Evolutionary conservation across 176 grass and related monocot species (phyloP), one percentile per base, ranked within the genome.

Genomic region (Echinochloa phyllopogon): DNA sequence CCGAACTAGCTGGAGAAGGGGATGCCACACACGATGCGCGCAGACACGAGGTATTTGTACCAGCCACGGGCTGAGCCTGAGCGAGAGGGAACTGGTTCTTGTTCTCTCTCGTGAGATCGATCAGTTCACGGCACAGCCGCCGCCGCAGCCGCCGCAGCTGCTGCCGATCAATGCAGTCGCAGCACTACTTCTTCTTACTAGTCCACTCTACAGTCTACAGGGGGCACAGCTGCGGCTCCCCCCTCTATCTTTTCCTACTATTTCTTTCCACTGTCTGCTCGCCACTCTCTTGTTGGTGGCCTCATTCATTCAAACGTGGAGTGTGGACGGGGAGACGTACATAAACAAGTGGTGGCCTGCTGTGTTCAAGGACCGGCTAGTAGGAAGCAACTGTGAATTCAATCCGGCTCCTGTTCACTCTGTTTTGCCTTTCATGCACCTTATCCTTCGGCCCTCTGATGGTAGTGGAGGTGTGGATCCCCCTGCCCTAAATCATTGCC

Each of bases 401-500:
- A 65, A 50, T 53, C 16, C 13, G 64, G 29, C 25, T 82, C 18
- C 20, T 82, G 43, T 48, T 58, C 8, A 27, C 16, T 47, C 50
- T 45, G 8, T 11, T 63, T 77, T 38, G 23, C 63, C 39, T 77
- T 29, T 73, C 66, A 69, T 60, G 67, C 45, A 23, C 29, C 45
- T 65, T 49, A 75, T 77, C 70, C 14, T 77, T 38, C 64, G 74
- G 45, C 24, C 9, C 69, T 72, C 69, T 72, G n/a, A 15, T 76
- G n/a, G 64, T 70, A 16, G 83, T 48, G 38, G 78, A 77, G 39
- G 72, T 47, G 83, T 65, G 45, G 83, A 76, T n/a, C 38, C 70
- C 40, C 25, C 53, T 70, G 48, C 37, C 64, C 65, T 71, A 72
- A 85, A 88, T 88, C 76, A 85, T 88, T 85, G 71, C 45, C 44